Conservation (phyloP, 2,329 filamentous ascomycete genomes). For the Colletotrichum camelliae region DNA sequence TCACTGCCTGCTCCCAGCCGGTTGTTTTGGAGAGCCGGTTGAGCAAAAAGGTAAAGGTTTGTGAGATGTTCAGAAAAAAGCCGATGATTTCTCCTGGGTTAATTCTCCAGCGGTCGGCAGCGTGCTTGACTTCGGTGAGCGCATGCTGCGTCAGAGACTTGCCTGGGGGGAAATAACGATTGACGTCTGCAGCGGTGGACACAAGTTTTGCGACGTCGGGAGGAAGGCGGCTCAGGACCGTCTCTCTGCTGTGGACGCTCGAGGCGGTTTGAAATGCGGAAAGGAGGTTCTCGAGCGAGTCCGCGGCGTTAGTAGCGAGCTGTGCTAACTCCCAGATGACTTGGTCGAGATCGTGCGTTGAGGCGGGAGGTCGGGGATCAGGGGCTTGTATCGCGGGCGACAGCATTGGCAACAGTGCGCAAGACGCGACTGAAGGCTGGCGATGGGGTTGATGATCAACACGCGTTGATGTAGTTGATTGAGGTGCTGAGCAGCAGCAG, state of each 20-base stretch:
- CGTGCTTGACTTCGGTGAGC: not conserved
- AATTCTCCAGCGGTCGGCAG: not conserved
- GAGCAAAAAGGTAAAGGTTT: not conserved
- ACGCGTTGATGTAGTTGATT: not conserved
- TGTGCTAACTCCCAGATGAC: not conserved
- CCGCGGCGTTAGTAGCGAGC: not conserved
- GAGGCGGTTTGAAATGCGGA: not conserved
- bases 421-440: not conserved
- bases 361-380: not conserved
- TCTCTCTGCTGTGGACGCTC: not conserved
- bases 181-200: not conserved
- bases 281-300: not conserved
- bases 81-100: not conserved
- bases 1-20: not conserved
- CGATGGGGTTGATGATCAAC: not conserved
- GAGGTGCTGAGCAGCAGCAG: not conserved
- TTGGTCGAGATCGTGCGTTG: not conserved
- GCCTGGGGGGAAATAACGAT: not conserved
- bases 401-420: not conserved
- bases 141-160: not conserved
- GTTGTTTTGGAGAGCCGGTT: not conserved
- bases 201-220: not conserved
- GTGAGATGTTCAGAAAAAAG: not conserved
- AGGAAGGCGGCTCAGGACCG: not conserved
- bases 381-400: not conserved